Percentiles rank a stretch among this genome's conserved stretches.
phyloP scores from a whole-genome alignment of 306 rosid species.

The Arachis hypogaea region DNA sequence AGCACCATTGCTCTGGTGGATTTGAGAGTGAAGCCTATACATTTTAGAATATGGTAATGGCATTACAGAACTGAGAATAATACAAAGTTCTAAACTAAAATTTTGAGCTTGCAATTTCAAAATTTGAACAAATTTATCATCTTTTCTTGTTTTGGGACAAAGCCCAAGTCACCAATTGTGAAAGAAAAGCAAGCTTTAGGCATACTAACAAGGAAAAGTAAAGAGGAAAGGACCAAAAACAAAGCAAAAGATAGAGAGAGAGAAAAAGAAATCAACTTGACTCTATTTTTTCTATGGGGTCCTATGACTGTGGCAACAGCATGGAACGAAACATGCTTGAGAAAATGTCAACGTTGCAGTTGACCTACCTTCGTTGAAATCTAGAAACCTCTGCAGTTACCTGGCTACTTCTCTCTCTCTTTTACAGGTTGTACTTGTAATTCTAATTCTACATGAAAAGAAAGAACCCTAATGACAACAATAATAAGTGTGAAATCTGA shows the following conservation, averaged over 20 bases:
- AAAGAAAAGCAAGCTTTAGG: slow-evolving; percentile 36
- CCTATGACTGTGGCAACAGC: slow-evolving; percentile 8
- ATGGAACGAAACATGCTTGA: slow-evolving; percentile 40
- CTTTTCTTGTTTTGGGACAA: slow-evolving; percentile 55
- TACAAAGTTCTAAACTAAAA: not conserved
- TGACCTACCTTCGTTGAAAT: slow-evolving; percentile 61
- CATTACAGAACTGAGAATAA: slow-evolving; percentile 38
- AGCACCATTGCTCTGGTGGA: slow-evolving; percentile 42
- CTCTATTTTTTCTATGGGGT: slow-evolving; percentile 6
- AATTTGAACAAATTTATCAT: slow-evolving; percentile 30
- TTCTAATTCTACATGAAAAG: not conserved
- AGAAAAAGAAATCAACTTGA: slow-evolving; percentile 32
- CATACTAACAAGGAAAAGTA: slow-evolving; percentile 11
- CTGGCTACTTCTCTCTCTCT: slow-evolving; percentile 31
- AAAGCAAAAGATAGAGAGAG: slow-evolving; percentile 1
- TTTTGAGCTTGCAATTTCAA: slow-evolving; percentile 22
- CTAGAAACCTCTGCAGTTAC: slow-evolving; percentile 46
- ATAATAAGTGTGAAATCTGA: not conserved
- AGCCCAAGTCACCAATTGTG: slow-evolving; percentile 59
- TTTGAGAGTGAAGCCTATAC: slow-evolving; percentile 63
- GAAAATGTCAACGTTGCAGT: slow-evolving; percentile 60
- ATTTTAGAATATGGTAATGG: slow-evolving; percentile 55
- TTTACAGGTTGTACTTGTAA: slow-evolving; percentile 22
- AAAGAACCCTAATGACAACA: slow-evolving; percentile 36
- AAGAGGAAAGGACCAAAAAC: slow-evolving; percentile 11